Base-by-base conservation (phyloP, 2,329 filamentous ascomycete genomes). In the Pleoardoris graminearum region DNA sequence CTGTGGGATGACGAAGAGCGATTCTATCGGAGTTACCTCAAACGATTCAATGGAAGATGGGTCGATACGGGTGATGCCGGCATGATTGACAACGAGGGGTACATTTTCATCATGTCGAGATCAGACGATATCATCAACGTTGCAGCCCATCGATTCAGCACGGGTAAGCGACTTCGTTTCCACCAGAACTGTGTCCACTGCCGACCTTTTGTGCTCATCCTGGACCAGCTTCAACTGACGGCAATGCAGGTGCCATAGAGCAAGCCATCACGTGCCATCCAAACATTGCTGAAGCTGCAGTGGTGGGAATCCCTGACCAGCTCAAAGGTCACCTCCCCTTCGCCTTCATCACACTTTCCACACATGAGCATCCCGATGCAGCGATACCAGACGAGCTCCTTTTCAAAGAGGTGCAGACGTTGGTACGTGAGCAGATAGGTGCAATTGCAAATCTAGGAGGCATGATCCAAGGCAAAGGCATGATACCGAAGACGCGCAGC, bases 41-140 rank as follows among this genome's bases (percentile, higher is more conserved):
- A 88, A 72, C 80, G 92, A 12, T 97, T 97, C 67, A 65, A 82
- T 5, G 90, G 91, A 0, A 83, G 83, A 61, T 97, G 90, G 90
- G 75, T 97, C 37, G 92, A 97, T 68, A 97, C 92, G 0, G 93
- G 92, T 2, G 92, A 97, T 69, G 88, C 91, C 0, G 92, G 93
- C 0, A 86, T 91, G 79, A 85, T 97, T 51, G 92, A 97, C 67
- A 72, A 81, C 12, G 86, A 93, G 35, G 84, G 83, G 4, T 85
- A 85, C 60, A 78, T 86, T 27, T 81, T 85, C 61, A 79, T 87
- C 61, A 86, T 87, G 82, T 79, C 80, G 3, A 73, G 84, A 48
- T 81, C 80, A 27, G 92, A 97, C 75, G 92, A 97, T 71, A 88
- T 97, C 54, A 91, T 97, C 68, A 97, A 97, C 68, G 92, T 96